Conservation (phyloP, 148 eudicot genomes). For the Vaccinium myrtillus region DNA sequence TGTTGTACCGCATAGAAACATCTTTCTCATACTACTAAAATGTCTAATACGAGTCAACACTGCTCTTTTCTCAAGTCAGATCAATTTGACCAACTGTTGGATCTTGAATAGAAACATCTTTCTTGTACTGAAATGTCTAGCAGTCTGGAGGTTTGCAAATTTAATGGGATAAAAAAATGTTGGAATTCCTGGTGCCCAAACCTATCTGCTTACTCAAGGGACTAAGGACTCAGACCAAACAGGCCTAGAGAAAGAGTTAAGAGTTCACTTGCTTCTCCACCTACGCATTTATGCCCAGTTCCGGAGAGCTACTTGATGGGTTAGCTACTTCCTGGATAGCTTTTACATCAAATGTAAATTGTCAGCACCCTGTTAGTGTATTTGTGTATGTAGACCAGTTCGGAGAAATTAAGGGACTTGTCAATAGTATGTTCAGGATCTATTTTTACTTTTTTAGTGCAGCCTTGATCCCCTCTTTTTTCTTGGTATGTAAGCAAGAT, state of each 20-base stretch:
- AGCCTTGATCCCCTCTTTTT: background rate
- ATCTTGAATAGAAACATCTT: background rate
- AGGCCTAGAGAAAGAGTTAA: too few species aligned
- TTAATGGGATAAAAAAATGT: background rate
- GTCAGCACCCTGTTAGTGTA: background rate
- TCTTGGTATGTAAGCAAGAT: background rate
- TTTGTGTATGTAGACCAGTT: background rate
- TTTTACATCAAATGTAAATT: constrained; percentile 1
- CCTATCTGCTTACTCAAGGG: too few species aligned
- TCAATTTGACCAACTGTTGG: background rate
- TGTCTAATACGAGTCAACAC: background rate
- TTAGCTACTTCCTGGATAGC: too few species aligned
- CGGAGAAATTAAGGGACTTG: constrained; percentile 2
- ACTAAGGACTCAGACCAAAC: too few species aligned
- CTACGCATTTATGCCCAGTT: too few species aligned
- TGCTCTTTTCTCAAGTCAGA: background rate
- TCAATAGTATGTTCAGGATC: background rate
- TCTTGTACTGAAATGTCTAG: background rate
- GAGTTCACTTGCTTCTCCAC: too few species aligned
- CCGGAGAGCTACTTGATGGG: too few species aligned
- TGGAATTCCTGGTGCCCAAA: too few species aligned
- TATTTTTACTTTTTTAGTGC: background rate
- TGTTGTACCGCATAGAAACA: background rate
- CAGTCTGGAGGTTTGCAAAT: background rate
- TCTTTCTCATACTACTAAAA: background rate